These are phyloP conservation scores for Penicillium diatomitis DNA, from an alignment of 495 filamentous ascomycete genomes.

Conservation along the genomic window DNA sequence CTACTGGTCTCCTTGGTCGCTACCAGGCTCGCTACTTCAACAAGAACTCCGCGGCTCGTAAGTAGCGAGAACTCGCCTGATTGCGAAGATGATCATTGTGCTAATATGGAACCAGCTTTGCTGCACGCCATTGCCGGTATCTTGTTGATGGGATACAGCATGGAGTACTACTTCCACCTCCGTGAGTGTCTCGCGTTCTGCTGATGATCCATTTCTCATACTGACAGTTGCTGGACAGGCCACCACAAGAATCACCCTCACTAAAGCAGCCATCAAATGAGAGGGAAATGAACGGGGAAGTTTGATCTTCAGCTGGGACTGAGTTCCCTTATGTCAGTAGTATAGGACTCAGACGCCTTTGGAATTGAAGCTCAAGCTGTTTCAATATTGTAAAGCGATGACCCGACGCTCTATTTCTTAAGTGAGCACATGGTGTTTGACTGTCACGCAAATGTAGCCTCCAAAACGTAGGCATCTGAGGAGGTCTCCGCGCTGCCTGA, in stretches of 20 bases:
- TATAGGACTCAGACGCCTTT: conserved; percentile 22
- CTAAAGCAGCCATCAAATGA: conserved; percentile 42
- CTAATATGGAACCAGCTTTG: conserved; percentile 51
- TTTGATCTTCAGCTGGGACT: conserved; percentile 35
- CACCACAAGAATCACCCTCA: conserved; percentile 99
- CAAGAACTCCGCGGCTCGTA: conserved; percentile 86
- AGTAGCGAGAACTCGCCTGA: conserved; percentile 25
- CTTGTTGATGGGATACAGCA: conserved; percentile 74
- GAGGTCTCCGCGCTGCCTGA: background rate
- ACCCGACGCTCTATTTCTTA: no score
- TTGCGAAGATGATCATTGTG: background rate
- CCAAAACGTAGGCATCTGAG: background rate
- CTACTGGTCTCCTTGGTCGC: conserved; percentile 69
- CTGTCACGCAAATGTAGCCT: no score
- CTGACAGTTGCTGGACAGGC: conserved; percentile 42
- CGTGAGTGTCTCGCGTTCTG: conserved; percentile 50
- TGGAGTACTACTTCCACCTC: conserved; percentile 99
- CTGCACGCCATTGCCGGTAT: conserved; percentile 73
- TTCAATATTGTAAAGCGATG: conserved; percentile 10
- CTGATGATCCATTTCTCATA: background rate
- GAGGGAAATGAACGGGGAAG: conserved; percentile 15
- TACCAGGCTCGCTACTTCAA: conserved; percentile 92
- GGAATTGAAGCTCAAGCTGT: conserved; percentile 16
- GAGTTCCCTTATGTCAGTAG: conserved; percentile 19
- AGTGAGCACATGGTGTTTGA: no score